Evolutionary conservation across 2,329 filamentous ascomycete genomes (phyloP), one percentile per base, ranked within the genome.

Genomic region (Fusarium tjaetaba): DNA sequence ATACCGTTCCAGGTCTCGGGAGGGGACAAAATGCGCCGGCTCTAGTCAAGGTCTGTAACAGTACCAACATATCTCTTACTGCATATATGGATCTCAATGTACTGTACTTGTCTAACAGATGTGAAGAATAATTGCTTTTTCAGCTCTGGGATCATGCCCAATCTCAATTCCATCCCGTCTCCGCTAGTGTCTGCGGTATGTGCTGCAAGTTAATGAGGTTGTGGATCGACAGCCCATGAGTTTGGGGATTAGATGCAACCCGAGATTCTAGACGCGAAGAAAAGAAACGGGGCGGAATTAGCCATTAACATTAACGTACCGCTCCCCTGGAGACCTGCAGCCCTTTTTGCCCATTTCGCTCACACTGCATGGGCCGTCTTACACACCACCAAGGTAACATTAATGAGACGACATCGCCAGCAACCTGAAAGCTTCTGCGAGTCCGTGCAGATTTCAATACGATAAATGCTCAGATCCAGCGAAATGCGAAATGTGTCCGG

Each of bases 71-170:
- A 57, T 42, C 49, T 46, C 30, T 61, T 22, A 38, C 34, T 56
- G 30, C 32, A 43, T 36, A 57, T 38, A 49, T 41, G 30, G 32
- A 52, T 42, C 43, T 61, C 43, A 42, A 39, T 9, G 36, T 43
- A 30, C 56, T 9, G 36, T 43, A 30, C 56, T 61, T n/a, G 26
- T 61, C 39, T 26, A 28, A 39, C 18, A 45, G 46, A 15, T 16
- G 38, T 62, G 61, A 49, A 61, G 48, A 61, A 72, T 61, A 70
- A 72, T 74, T 75, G 62, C 73, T 75, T 75, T 55, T 68, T 73
- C 34, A 48, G 43, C 49, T 75, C 66, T 61, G 32, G 70, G 69
- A 58, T 65, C 45, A 61, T 55, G 46, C 55, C 65, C 46, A 70
- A 62, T 68, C 60, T 64, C 65, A 71, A 68, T 74, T 46, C 61